These are phyloP conservation scores for Pholiota microspora DNA, from an alignment of 768 basidiomycete genomes.

Conservation along the genomic window DNA sequence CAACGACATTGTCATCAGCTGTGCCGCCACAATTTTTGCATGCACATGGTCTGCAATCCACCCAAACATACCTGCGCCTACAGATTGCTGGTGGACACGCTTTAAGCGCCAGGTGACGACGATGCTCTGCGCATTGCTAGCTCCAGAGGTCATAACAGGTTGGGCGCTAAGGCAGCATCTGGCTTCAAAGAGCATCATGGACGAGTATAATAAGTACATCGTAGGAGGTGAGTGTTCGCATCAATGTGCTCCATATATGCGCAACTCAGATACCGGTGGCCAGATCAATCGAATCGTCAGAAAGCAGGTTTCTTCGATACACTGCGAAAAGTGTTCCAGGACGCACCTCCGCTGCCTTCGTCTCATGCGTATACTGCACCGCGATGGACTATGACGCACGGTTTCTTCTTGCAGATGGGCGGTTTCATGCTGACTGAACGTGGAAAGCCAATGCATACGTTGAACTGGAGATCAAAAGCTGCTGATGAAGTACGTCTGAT, in stretches of 20 bases:
- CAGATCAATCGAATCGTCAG: too few species aligned
- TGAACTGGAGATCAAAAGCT: neutral
- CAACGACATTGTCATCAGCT: slow-evolving; percentile 1
- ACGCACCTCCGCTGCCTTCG: neutral
- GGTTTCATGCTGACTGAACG: slow-evolving; percentile 23
- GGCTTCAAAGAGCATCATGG: slow-evolving; percentile 11
- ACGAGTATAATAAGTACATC: slow-evolving; percentile 7
- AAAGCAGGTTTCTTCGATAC: too few species aligned
- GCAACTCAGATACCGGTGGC: too few species aligned
- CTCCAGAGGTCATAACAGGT: slow-evolving; percentile 18
- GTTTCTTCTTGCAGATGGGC: slow-evolving; percentile 20
- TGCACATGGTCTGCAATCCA: slow-evolving; percentile 11
- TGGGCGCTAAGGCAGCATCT: slow-evolving; percentile 22
- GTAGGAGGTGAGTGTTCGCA: neutral
- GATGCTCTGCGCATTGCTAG: slow-evolving; percentile 10
- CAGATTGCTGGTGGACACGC: neutral
- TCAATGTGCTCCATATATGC: too few species aligned
- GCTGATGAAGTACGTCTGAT: too few species aligned
- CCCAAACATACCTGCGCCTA: slow-evolving; percentile 12
- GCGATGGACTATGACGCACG: slow-evolving; percentile 15
- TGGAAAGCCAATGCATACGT: neutral
- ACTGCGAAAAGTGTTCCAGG: neutral
- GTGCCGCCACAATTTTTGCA: slow-evolving; percentile 7
- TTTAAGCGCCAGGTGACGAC: neutral
- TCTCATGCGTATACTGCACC: neutral